Base-by-base conservation (phyloP, 2,329 filamentous ascomycete species). In the Fusarium anguioides region DNA sequence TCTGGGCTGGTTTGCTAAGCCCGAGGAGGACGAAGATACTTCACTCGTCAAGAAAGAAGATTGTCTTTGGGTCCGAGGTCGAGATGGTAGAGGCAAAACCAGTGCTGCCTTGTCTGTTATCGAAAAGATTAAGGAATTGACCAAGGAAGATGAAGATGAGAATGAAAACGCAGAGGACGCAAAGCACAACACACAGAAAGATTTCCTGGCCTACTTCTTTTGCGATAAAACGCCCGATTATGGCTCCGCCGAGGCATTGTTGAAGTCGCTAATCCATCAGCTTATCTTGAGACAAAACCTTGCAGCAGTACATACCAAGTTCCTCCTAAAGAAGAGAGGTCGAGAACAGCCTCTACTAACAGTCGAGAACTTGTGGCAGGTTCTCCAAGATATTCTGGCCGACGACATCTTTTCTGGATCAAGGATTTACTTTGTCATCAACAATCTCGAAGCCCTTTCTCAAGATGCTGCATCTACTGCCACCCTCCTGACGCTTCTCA, bases 11-110 rank as follows among this genome's bases (percentile, higher is more conserved):
- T 37, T 81, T 4, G 65, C 68, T 2, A 72, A 75, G 18, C 47
- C 47, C 8, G 47, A 50, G 1, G 59, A 58, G 4, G 21, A 40
- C 4, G 37, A 69, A 1, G 31, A 58, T 2, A 14, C 10, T 8
- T 33, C 37, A 23, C 26, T 31, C 17, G 37, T 57, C 10, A 47
- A 50, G 46, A 27, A 26, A 14, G 73, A 71, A 6, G 77, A 81
- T 54, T 80, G 71, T 17, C 50, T 82, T 2, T 81, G 79, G 76
- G 71, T 82, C 15, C 74, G 78, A 12, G 80, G 79, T 4, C 79
- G 76, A 3, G 78, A 82, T 51, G 80, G 80, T 6, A 74, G 79
- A 51, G 80, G 80, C 6, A 82, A 82, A 58, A 80, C 79, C 0
- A 79, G 78, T 26, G 80, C 79, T 0, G 75, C 78, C 0, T 62